Base-by-base conservation (phyloP, 495 filamentous ascomycete species). In the Tuber umbilicatum region DNA sequence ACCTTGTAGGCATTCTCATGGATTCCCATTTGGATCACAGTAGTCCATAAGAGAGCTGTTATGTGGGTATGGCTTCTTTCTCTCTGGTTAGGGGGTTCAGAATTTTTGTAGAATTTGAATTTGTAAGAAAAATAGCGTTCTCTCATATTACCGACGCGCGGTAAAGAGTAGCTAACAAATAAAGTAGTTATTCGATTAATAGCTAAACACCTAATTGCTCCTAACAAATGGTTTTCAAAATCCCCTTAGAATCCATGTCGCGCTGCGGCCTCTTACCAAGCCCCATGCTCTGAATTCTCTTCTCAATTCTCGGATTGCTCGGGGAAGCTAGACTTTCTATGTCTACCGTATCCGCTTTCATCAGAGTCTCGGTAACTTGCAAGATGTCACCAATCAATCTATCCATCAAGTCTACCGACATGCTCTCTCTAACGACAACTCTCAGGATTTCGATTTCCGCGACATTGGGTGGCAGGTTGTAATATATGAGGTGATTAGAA, bases 391-490 rank as follows among this genome's bases (percentile, higher is more conserved):
- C 70, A 35, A 83, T 83, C 67, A 83, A 87, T 89, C 76, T 84
- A 77, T 93, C 90, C 1, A 93, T 82, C 43, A 93, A 82, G 79
- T 92, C 91, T 40, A 91, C 83, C 47, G 86, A 89, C 88, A 93
- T 90, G 77, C 84, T 88, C 84, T 92, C 90, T 27, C 91, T 85
- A 16, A 93, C 84, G 1, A 92, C 91, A 16, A 92, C 86, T 5
- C 91, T 84, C 74, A 93, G 80, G 75, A 92, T 92, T 82, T 92
- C 91, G 3, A 86, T 91, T 39, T 86, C 84, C 5, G 89, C 85
- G 78, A 88, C 87, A 41, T 84, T 86, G 6, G 91, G 91, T 27
- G 91, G 90, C 10, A 93, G 84, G 5, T 89, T 87, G 79, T 92
- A 92, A 84, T 91, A 84, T 86, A 72, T 70, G 75, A 35, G 14